Evolutionary conservation across 768 basidiomycete genomes (phyloP).

Genomic region (Hebeloma cylindrosporum): DNA sequence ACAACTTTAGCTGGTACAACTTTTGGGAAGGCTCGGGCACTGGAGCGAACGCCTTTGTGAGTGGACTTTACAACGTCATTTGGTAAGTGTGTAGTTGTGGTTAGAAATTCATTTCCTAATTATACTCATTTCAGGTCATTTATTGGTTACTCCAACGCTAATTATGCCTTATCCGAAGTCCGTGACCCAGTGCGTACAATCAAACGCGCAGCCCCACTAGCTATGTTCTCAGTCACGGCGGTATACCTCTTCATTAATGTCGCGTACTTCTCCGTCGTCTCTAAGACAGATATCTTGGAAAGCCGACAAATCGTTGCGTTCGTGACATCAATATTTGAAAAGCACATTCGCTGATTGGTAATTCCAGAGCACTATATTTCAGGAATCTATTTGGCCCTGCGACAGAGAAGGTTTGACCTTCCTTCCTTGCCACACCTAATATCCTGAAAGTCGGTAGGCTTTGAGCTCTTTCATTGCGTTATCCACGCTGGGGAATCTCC

Average conservation of each 20-base stretch:
- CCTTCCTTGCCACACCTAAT: neutral
- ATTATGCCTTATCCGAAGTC: constrained; percentile 72
- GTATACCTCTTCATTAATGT: constrained; percentile 68
- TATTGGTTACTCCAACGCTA: constrained; percentile 72
- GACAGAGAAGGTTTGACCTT: constrained; percentile 51
- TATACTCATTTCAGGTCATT: constrained; percentile 52
- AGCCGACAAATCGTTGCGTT: constrained; percentile 70
- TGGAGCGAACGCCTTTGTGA: constrained; percentile 59
- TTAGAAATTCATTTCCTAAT: neutral
- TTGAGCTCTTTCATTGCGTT: constrained; percentile 63
- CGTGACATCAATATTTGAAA: constrained; percentile 20
- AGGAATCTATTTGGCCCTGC: constrained; percentile 66
- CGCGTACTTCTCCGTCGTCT: constrained; percentile 74
- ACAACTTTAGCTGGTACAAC: constrained; percentile 58
- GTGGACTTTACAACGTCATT: constrained; percentile 67
- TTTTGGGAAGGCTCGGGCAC: constrained; percentile 64
- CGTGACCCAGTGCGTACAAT: constrained; percentile 69
- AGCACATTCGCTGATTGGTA: neutral
- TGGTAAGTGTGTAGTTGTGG: constrained; percentile 47
- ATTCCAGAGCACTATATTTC: constrained; percentile 66
- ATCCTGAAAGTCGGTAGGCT: constrained; percentile 34
- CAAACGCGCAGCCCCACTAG: constrained; percentile 67
- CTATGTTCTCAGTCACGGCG: constrained; percentile 55
- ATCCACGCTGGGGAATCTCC: constrained; percentile 63
- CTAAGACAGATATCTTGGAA: constrained; percentile 64